Conservation (phyloP, 2,329 filamentous ascomycete species). For the Lizonia empirigonia region DNA sequence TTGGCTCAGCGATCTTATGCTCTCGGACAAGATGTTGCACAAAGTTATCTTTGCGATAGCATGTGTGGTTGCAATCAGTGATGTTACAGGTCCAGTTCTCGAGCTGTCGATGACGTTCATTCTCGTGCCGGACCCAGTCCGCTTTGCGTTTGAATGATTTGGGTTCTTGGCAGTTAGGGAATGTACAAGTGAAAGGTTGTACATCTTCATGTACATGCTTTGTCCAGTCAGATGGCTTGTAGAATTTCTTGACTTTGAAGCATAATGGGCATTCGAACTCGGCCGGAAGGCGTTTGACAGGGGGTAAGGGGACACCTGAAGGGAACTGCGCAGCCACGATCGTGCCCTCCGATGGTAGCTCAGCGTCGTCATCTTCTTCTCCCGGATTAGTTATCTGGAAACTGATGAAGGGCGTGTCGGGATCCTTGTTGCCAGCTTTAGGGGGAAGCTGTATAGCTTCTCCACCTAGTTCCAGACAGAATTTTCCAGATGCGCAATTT, state of each 20-base stretch:
- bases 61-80: slow-evolving; percentile 78
- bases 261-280: slow-evolving; percentile 90
- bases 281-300: slow-evolving; percentile 75
- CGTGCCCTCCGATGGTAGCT: slow-evolving; percentile 68
- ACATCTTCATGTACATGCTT: slow-evolving; percentile 96
- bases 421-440: slow-evolving; percentile 63
- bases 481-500: slow-evolving; percentile 64
- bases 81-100: slow-evolving; percentile 91
- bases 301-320: slow-evolving; percentile 78
- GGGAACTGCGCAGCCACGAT: slow-evolving; percentile 79
- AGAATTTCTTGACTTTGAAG: slow-evolving; percentile 81
- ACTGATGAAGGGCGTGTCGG: slow-evolving; percentile 61
- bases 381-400: slow-evolving; percentile 63
- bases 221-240: slow-evolving; percentile 94
- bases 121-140: slow-evolving; percentile 94
- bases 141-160: slow-evolving; percentile 96
- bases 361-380: slow-evolving; percentile 67
- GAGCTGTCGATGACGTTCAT: slow-evolving; percentile 84
- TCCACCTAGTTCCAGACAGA: slow-evolving; percentile 73
- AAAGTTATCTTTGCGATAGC: slow-evolving; percentile 90
- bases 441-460: slow-evolving; percentile 65
- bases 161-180: slow-evolving; percentile 78
- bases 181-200: slow-evolving; percentile 91
- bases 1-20: slow-evolving; percentile 84
- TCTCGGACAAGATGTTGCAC: slow-evolving; percentile 90